A percentile compares a stretch with the other conserved stretches of the same genome.
Conservation (phyloP, 2,329 filamentous ascomycete genomes). For the Malbranchea zuffiana region DNA sequence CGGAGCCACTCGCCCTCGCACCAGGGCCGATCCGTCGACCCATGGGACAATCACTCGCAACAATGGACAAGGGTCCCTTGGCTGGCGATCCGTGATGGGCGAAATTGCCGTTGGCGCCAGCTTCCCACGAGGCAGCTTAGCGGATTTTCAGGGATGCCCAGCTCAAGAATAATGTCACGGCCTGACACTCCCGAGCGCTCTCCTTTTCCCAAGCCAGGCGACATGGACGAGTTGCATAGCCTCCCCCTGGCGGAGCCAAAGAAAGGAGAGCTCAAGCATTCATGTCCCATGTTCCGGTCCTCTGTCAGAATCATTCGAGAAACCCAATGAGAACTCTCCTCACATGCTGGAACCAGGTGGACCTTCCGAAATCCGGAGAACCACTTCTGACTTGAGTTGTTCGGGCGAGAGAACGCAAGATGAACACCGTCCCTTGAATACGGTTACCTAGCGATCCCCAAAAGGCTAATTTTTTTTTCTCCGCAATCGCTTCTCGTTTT, state of each 20-base stretch:
- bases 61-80: slow-evolving; percentile 9
- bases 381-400: no score
- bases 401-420: no score
- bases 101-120: slow-evolving; percentile 6
- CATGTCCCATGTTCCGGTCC: neutral
- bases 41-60: slow-evolving; percentile 5
- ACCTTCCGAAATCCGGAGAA: no score
- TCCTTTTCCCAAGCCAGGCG: neutral
- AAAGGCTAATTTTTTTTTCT: slow-evolving; percentile 8
- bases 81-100: slow-evolving; percentile 6
- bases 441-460: slow-evolving; percentile 8
- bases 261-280: slow-evolving; percentile 7
- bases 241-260: slow-evolving; percentile 5
- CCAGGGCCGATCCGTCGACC: slow-evolving; percentile 6
- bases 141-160: slow-evolving; percentile 8
- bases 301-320: no score
- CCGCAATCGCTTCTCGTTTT: slow-evolving; percentile 9
- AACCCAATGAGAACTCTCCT: no score
- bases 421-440: no score
- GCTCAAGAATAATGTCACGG: slow-evolving; percentile 8
- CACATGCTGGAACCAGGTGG: no score
- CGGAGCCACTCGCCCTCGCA: slow-evolving; percentile 9
- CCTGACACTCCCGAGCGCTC: slow-evolving; percentile 8
- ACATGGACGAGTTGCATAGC: slow-evolving; percentile 5
- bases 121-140: slow-evolving; percentile 10